Base-by-base conservation (phyloP, 164 flowering plant species). In the Magnolia kwangsiensis region DNA sequence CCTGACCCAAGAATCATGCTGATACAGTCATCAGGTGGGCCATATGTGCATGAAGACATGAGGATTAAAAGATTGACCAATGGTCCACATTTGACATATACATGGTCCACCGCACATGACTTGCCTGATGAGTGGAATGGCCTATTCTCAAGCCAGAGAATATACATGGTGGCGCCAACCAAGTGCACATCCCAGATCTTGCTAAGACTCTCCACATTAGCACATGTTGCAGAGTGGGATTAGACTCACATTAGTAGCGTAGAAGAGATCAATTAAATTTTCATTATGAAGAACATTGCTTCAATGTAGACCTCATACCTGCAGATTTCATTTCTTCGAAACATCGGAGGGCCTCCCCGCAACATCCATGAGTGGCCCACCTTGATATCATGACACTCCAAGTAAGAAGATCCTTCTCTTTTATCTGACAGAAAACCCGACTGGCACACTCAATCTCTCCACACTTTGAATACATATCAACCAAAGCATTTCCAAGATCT, bases 381-480 rank as follows among this genome's bases (percentile, higher is more conserved):
- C 92, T 89, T 78, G 82, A 83, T 81, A 87, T 83, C 88, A 89
- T 87, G 45, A 78, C 81, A 79, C 76, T 89, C 90, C 90, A 89
- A 75, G 87, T 82, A 67, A 80, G 86, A 78, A 87, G 73, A 59
- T 82, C 85, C 75, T 82, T 88, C 74, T 83, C 79, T 79, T 73
- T 78, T 50, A 73, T 76, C 79, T 78, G 67, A 16, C 65, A 20
- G 63, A 89, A 87, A 31, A 84, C 84, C 71, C n/a, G 51, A 65
- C 78, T 72, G 1, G 89, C 89, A 72, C 75, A 58, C 55, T 80
- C 81, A 19, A 84, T 79, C 70, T 79, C 66, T 1, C 89, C 91
- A 69, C 89, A 84, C 67, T 86, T 89, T 14, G 87, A 87, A 78
- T 86, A 86, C 88, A 86, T 86, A 69, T 86, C 88, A 1, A 87